Percentiles rank a stretch among this genome's conserved stretches.
Evolutionary conservation across 164 flowering plant species (phyloP).

Genomic region (Piper betle): DNA sequence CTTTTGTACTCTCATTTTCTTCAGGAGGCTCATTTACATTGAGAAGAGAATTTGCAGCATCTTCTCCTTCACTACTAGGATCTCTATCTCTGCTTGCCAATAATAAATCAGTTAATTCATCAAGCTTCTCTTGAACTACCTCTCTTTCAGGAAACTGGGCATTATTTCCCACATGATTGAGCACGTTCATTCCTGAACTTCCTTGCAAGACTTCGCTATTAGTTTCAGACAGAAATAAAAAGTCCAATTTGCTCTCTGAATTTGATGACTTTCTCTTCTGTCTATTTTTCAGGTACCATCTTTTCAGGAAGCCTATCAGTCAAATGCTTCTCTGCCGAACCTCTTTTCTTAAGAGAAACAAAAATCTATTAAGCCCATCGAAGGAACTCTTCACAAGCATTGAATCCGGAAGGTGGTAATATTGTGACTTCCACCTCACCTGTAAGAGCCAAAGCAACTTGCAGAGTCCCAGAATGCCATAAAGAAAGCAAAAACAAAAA

Average conservation of each 20-base stretch:
- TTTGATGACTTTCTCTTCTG: constrained; percentile 12
- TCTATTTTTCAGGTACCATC: constrained; percentile 14
- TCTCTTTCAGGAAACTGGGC: neutral
- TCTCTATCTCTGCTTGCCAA: neutral
- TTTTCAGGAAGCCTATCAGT: neutral
- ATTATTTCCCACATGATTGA: neutral
- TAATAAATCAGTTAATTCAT: neutral
- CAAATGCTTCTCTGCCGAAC: neutral
- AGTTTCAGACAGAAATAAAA: constrained; percentile 7
- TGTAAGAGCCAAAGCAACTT: constrained; percentile 12
- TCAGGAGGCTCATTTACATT: neutral
- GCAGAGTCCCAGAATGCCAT: neutral
- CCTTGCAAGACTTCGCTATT: constrained; percentile 1
- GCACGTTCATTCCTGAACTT: neutral
- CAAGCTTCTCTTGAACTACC: neutral
- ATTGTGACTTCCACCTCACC: constrained; percentile 41
- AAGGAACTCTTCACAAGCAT: constrained; percentile 54
- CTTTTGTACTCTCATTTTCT: neutral
- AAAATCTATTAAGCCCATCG: constrained; percentile 18
- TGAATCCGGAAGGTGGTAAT: constrained; percentile 51
- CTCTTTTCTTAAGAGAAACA: constrained; percentile 33
- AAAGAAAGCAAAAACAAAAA: neutral
- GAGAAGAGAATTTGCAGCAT: neutral
- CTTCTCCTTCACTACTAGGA: neutral
- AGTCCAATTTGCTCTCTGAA: constrained; percentile 2